Conservation (phyloP, 352 stramenopile genomes). For the Pythium aphanidermatum region DNA sequence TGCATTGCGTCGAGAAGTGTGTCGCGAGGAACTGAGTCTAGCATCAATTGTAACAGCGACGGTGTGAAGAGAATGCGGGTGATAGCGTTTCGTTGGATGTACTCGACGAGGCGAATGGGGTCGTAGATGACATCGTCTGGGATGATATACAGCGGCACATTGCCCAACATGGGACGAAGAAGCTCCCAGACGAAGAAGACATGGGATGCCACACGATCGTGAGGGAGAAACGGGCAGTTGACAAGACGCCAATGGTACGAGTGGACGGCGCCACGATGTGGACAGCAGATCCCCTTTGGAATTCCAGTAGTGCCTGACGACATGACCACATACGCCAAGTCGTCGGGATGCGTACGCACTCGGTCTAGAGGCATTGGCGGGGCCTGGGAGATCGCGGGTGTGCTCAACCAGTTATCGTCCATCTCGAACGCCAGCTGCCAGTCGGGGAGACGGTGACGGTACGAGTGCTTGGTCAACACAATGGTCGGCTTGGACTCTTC, state of each 20-base stretch:
- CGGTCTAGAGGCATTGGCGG: constrained; percentile 47
- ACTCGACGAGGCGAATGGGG: constrained; percentile 69
- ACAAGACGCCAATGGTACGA: constrained; percentile 89
- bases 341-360: constrained; percentile 69
- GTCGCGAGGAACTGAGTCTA: constrained; percentile 60
- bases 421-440: constrained; percentile 69
- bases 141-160: constrained; percentile 88
- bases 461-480: constrained; percentile 80
- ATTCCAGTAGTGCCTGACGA: constrained; percentile 89
- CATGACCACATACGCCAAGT: constrained; percentile 92
- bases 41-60: constrained; percentile 85
- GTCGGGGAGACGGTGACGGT: constrained; percentile 49
- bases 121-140: constrained; percentile 92
- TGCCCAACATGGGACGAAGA: constrained; percentile 85
- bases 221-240: constrained; percentile 58
- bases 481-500: constrained; percentile 84
- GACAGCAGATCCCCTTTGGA: constrained; percentile 92
- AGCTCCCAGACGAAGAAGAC: constrained; percentile 96
- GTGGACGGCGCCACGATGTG: constrained; percentile 89
- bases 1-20: constrained; percentile 50
- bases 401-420: constrained; percentile 47
- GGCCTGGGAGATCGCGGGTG: constrained; percentile 22
- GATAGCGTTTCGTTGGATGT: constrained; percentile 68
- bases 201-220: constrained; percentile 87
- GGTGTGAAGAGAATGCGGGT: constrained; percentile 93